Evolutionary conservation across 2,329 filamentous ascomycete species (phyloP), one percentile per base, ranked within the genome.

Genomic region (Neofusicoccum parvum): DNA sequence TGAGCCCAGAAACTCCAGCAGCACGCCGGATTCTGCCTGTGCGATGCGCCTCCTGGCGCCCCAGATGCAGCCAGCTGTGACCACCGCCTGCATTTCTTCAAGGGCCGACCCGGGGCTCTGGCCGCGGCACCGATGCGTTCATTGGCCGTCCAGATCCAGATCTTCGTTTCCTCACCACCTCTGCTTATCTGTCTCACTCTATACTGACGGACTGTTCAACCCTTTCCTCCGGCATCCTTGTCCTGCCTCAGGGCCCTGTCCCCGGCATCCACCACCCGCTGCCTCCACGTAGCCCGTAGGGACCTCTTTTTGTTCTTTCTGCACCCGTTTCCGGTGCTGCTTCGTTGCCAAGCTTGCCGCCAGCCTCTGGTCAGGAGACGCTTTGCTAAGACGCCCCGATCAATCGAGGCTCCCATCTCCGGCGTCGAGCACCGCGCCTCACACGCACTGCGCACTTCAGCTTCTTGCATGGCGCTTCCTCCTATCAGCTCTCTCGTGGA

Each of bases 71-170:
- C 27, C 56, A 4, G 14, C 56, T 36, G 56, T 48, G 56, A 36
- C 43, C 6, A 15, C 45, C 27, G 56, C 43, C 39, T 46, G 56
- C 56, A 48, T 48, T 58, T 60, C 56, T 48, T 60, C 56, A 60
- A 60, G 56, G 56, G 15, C 11, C 41, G 56, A 11, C 10, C 56
- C 56, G 56, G 54, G 41, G 56, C 56, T 37, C 41, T 37, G 53
- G 37, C 17, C 7, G 20, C 39, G 34, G 34, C 17, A 6, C 23
- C 23, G 7, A 27, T 45, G 41, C 41, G 14, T 15, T 60, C 32
- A 60, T 60, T 60, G 43, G 56, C 12, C 41, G 11, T 20, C n/a
- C 4, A 27, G 32, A 48, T 37, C 43, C 43, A 60, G 56, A 36
- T 60, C 56, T 60, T n/a, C 41, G 56, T 48, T 37, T 48, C 12